phyloP scores from a whole-genome alignment of 108 stramenopile genomes.

The Conticribra guillardii region DNA sequence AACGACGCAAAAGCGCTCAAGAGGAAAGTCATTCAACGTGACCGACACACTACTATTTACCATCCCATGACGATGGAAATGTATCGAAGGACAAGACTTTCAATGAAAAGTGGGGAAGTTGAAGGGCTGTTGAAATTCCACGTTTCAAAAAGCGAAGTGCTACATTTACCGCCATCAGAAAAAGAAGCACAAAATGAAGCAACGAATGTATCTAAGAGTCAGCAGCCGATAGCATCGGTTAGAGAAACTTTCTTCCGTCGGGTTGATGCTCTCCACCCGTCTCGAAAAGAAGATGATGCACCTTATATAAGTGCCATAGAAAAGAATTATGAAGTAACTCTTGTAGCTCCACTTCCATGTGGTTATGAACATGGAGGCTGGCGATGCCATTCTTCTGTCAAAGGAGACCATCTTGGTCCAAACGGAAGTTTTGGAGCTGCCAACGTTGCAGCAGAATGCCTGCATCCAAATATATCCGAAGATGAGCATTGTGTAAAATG shows the following conservation, averaged over 20 bases:
- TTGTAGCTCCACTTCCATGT: constrained; percentile 7
- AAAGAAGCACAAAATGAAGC: not conserved
- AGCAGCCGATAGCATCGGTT: not conserved
- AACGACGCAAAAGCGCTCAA: not conserved
- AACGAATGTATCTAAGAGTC: not conserved
- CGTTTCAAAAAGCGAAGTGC: constrained; percentile 5
- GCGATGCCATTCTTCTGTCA: constrained; percentile 19
- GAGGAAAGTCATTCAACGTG: not conserved
- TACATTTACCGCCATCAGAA: constrained; percentile 7
- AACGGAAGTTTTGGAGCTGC: not conserved
- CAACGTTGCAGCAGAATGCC: constrained; percentile 8
- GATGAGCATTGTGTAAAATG: constrained; percentile 11
- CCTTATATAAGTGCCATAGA: not conserved
- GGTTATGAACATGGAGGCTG: constrained; percentile 22
- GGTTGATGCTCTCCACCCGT: not conserved
- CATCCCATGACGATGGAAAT: constrained; percentile 4
- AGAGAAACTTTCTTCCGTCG: constrained; percentile 11
- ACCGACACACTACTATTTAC: constrained; percentile 2
- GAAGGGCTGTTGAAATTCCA: not conserved
- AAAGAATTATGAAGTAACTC: constrained; percentile 1
- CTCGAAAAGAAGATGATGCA: constrained; percentile 14
- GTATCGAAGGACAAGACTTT: not conserved
- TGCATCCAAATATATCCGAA: constrained; percentile 14
- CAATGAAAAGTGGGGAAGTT: constrained; percentile 8
- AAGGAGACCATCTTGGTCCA: not conserved